A percentile compares a stretch with the other conserved stretches of the same genome.
Evolutionary conservation across 495 filamentous ascomycete genomes (phyloP).

Genomic region (Aspergillus asperescens): DNA sequence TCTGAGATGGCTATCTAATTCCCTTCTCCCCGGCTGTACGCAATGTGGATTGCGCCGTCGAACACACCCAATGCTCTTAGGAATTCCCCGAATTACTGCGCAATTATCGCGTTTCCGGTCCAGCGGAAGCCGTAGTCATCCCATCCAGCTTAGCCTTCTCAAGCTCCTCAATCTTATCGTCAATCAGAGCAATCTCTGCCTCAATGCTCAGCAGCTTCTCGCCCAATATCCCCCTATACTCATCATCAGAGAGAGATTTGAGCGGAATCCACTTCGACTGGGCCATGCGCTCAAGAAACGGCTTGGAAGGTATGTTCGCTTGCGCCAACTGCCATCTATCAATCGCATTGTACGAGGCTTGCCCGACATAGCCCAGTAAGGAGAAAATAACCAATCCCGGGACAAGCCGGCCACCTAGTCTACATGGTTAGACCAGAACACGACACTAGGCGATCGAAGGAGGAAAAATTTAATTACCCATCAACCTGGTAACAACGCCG

Average conservation of each 20-base stretch:
- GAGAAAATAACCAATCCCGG: constrained; percentile 62
- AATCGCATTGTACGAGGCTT: constrained; percentile 51
- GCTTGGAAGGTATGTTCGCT: constrained; percentile 32
- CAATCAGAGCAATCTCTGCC: constrained; percentile 78
- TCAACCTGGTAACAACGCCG: constrained; percentile 52
- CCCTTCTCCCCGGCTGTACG: too few relatives aligned
- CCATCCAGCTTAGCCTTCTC: constrained; percentile 38
- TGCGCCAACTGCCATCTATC: constrained; percentile 44
- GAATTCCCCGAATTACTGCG: not conserved
- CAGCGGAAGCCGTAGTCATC: constrained; percentile 28
- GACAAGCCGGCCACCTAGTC: constrained; percentile 44
- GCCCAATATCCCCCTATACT: constrained; percentile 69
- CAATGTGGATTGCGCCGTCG: not conserved
- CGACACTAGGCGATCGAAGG: not conserved
- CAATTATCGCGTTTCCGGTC: constrained; percentile 2
- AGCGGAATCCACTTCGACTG: constrained; percentile 79
- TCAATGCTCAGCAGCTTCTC: constrained; percentile 75
- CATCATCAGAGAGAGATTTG: constrained; percentile 65
- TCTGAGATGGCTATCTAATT: not conserved
- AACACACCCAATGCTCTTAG: not conserved
- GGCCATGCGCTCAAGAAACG: constrained; percentile 45
- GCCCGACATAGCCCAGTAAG: constrained; percentile 55
- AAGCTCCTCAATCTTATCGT: constrained; percentile 67
- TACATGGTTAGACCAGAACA: constrained; percentile 7
- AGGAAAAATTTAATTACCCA: constrained; percentile 46